Percentiles rank a stretch among this genome's conserved stretches.
These are phyloP conservation scores for Pulveroboletus frians DNA, from an alignment of 768 basidiomycete species.

Conservation along the genomic window DNA sequence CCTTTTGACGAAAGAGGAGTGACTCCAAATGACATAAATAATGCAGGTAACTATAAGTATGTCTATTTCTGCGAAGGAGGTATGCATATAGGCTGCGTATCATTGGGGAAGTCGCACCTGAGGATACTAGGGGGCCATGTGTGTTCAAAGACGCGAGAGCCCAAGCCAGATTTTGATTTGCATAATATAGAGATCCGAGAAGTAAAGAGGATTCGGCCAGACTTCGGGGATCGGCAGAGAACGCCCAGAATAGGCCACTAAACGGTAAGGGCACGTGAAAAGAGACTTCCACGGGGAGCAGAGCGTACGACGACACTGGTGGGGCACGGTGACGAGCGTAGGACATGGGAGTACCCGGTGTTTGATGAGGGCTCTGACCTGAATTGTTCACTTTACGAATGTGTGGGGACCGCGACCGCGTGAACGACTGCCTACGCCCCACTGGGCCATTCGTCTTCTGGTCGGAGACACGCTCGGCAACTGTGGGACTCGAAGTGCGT, in stretches of 20 bases:
- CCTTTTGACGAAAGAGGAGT: slow-evolving; percentile 41
- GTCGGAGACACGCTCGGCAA: slow-evolving; percentile 27
- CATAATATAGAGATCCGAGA: slow-evolving; percentile 55
- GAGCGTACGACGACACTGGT: slow-evolving; percentile 18
- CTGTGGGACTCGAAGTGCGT: slow-evolving; percentile 22
- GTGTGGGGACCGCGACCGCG: slow-evolving; percentile 70
- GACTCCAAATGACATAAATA: slow-evolving; percentile 59
- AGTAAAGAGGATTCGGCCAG: slow-evolving; percentile 63
- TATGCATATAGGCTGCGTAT: slow-evolving; percentile 3
- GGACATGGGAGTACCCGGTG: slow-evolving; percentile 37
- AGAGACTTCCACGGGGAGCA: slow-evolving; percentile 48
- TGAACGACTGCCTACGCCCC: slow-evolving; percentile 46
- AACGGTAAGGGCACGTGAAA: slow-evolving; percentile 43
- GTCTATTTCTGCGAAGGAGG: slow-evolving; percentile 46
- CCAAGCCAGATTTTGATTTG: slow-evolving; percentile 38
- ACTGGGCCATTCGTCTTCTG: slow-evolving; percentile 32
- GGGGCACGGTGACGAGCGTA: slow-evolving; percentile 38
- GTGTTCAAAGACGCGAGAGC: slow-evolving; percentile 9
- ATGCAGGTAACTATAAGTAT: slow-evolving; percentile 49
- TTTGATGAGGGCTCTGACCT: slow-evolving; percentile 34
- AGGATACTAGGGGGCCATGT: slow-evolving; percentile 42
- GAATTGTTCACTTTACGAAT: slow-evolving; percentile 32
- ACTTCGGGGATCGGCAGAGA: slow-evolving; percentile 58
- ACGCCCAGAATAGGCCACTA: slow-evolving; percentile 35
- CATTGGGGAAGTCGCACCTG: slow-evolving; percentile 37